Conservation (phyloP, 768 basidiomycete species). For the Boletellus ananiceps region DNA sequence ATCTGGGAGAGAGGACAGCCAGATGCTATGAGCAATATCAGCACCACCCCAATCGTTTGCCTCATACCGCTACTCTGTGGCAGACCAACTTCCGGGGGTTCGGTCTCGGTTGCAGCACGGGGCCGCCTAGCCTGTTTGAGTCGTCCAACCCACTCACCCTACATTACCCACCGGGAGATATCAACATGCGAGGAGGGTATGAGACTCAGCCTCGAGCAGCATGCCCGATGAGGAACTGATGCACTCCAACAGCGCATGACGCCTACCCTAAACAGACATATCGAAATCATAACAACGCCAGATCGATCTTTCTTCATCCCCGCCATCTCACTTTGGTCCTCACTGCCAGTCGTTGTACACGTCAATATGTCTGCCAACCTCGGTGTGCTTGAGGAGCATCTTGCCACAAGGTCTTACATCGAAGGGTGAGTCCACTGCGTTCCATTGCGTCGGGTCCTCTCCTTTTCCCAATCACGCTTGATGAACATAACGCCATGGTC, state of each 20-base stretch:
- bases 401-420: slow-evolving; percentile 81
- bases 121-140: too few relatives aligned
- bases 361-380: slow-evolving; percentile 62
- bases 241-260: not conserved
- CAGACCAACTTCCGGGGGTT: too few relatives aligned
- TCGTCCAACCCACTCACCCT: not conserved
- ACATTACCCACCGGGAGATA: not conserved
- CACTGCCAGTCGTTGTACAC: slow-evolving; percentile 9
- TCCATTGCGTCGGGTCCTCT: not conserved
- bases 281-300: slow-evolving; percentile 15
- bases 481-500: slow-evolving; percentile 86
- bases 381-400: slow-evolving; percentile 77
- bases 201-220: too few relatives aligned
- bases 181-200: not conserved
- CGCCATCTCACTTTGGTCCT: slow-evolving; percentile 17
- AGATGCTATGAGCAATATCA: too few relatives aligned
- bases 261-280: slow-evolving; percentile 32
- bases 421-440: slow-evolving; percentile 69
- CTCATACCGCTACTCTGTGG: too few relatives aligned
- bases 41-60: too few relatives aligned
- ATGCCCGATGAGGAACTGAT: too few relatives aligned
- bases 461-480: slow-evolving; percentile 32
- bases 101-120: too few relatives aligned
- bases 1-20: too few relatives aligned
- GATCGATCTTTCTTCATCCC: slow-evolving; percentile 29